phyloP scores from a whole-genome alignment of 192 early-diverging fungal species.

The Mycoemilia scoparia region DNA sequence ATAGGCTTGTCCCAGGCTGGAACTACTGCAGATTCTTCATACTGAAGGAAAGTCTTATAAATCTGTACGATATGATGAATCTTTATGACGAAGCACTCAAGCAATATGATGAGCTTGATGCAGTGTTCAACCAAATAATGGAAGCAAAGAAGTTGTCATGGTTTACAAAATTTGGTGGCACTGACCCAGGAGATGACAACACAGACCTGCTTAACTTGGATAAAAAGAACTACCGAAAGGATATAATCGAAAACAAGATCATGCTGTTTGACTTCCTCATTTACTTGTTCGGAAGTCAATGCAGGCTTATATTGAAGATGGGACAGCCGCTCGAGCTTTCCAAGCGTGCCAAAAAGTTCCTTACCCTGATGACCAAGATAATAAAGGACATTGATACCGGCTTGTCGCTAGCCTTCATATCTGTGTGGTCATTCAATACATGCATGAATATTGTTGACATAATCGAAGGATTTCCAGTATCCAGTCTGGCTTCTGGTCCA shows the following conservation, averaged over 20 bases:
- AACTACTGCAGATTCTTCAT: constrained; percentile 98
- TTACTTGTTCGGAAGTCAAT: constrained; percentile 89
- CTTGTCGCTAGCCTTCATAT: constrained; percentile 13
- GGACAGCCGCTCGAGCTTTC: constrained; percentile 25
- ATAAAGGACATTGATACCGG: constrained; percentile 21
- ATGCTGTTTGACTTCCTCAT: constrained; percentile 91
- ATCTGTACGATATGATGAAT: constrained; percentile 73
- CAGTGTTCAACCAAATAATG: constrained; percentile 80
- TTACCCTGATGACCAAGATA: constrained; percentile 8
- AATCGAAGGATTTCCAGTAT: constrained; percentile 17
- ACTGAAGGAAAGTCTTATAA: constrained; percentile 77
- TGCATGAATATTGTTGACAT: constrained; percentile 28
- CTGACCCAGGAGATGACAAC: constrained; percentile 71
- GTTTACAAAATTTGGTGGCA: constrained; percentile 85
- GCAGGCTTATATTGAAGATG: constrained; percentile 50
- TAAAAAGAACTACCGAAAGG: constrained; percentile 67
- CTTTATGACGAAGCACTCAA: constrained; percentile 73
- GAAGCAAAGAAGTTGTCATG: constrained; percentile 70
- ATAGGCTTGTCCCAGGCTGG: constrained; percentile 92
- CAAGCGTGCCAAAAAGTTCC: constrained; percentile 16
- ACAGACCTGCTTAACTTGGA: constrained; percentile 56
- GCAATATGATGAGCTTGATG: constrained; percentile 96
- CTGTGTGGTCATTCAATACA: constrained; percentile 24
- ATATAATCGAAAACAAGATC: constrained; percentile 78
- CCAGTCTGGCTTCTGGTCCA: not conserved